Conservation (phyloP, 2,329 filamentous ascomycete genomes). For the Arthroderma sp. region DNA sequence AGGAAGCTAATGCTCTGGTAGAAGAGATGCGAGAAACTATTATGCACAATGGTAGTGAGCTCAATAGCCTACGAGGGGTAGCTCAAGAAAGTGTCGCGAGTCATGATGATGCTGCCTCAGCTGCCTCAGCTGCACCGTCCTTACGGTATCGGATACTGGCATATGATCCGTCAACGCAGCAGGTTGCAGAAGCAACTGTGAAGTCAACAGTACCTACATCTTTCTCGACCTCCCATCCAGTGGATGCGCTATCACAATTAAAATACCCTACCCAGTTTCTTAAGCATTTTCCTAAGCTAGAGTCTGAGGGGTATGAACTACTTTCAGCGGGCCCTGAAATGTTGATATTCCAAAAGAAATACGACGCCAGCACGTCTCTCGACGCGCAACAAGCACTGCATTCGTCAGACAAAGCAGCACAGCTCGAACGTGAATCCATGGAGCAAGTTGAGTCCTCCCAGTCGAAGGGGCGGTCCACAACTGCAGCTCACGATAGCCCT, state of each 20-base stretch:
- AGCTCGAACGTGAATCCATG: conserved; percentile 6
- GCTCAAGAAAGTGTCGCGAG: neutral
- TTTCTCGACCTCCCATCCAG: conserved; percentile 15
- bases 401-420: conserved; percentile 4
- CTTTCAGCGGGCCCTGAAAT: conserved; percentile 29
- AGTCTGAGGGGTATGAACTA: conserved; percentile 29
- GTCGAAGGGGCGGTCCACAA: too few species aligned
- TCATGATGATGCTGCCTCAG: neutral
- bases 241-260: conserved; percentile 25
- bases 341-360: conserved; percentile 25
- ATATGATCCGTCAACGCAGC: conserved; percentile 21
- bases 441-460: conserved; percentile 2
- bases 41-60: too few species aligned
- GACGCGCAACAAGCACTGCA: conserved; percentile 2
- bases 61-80: too few species aligned
- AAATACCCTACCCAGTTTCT: conserved; percentile 30
- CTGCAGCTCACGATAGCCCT: too few species aligned
- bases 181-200: conserved; percentile 21
- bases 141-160: conserved; percentile 23
- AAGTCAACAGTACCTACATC: conserved; percentile 17
- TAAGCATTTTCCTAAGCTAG: conserved; percentile 25
- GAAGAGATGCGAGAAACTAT: neutral
- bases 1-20: neutral
- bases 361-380: neutral
- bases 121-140: too few species aligned